These are phyloP conservation scores for Jacaranda mimosifolia DNA, from an alignment of 257 asterid genomes.

Conservation along the genomic window DNA sequence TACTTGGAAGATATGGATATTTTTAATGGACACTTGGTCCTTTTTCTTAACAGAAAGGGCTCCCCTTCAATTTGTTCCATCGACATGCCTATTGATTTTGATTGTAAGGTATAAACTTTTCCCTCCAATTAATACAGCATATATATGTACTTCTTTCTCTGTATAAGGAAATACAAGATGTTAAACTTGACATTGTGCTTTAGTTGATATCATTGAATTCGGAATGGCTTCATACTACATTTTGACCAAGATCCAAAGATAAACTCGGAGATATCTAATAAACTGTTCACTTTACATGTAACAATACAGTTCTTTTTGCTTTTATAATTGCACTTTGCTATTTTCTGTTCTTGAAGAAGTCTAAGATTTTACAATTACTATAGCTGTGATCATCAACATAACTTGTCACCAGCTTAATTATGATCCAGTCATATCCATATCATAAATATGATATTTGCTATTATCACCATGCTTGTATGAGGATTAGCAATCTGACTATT, in stretches of 20 bases:
- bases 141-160: neutral
- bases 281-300: too few relatives aligned
- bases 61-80: constrained; percentile 78
- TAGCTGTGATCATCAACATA: too few relatives aligned
- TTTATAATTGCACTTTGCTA: too few relatives aligned
- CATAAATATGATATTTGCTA: neutral
- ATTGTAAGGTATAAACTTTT: constrained; percentile 56
- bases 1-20: constrained; percentile 91
- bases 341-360: too few relatives aligned
- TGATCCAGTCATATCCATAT: neutral
- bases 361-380: too few relatives aligned
- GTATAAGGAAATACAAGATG: too few relatives aligned
- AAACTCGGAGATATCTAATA: too few relatives aligned
- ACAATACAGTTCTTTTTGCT: too few relatives aligned
- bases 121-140: neutral
- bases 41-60: constrained; percentile 75
- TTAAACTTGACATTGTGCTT: too few relatives aligned
- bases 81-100: constrained; percentile 53
- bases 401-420: neutral
- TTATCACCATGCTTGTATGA: neutral
- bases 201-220: too few relatives aligned
- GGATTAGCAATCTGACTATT: constrained; percentile 16
- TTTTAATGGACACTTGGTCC: constrained; percentile 78
- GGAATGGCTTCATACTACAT: too few relatives aligned
- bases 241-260: too few relatives aligned